Percentiles rank a stretch among this genome's conserved stretches.
These are phyloP conservation scores for Nakazawaea holstii DNA, from an alignment of 805 yeast genomes.

Conservation along the genomic window DNA sequence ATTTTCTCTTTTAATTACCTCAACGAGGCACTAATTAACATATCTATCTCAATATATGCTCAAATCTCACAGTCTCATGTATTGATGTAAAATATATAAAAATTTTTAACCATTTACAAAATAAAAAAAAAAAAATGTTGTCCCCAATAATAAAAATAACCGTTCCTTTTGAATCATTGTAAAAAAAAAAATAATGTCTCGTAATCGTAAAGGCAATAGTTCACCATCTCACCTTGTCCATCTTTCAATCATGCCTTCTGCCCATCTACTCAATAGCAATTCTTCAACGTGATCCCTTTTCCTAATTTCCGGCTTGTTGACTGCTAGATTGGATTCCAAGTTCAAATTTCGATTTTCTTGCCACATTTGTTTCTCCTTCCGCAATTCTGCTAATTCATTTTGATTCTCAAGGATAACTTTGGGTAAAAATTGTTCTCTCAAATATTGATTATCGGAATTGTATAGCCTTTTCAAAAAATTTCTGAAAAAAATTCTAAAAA, in stretches of 20 bases:
- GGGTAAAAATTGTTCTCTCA: constrained; percentile 25
- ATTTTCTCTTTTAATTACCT: too few species aligned
- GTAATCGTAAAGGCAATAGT: not conserved
- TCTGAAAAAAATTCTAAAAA: constrained; percentile 25
- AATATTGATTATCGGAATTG: constrained; percentile 20
- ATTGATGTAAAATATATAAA: not conserved
- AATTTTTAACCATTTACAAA: not conserved
- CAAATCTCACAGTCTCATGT: not conserved
- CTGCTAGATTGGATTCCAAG: not conserved
- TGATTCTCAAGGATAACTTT: constrained; percentile 18
- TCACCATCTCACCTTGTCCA: constrained; percentile 8
- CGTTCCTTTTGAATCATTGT: not conserved
- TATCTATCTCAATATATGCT: too few species aligned
- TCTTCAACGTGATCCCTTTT: constrained; percentile 34
- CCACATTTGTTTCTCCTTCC: constrained; percentile 2
- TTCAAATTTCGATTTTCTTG: not conserved
- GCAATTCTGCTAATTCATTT: constrained; percentile 13
- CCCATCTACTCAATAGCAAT: constrained; percentile 43
- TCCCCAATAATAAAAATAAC: not conserved
- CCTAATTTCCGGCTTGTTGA: not conserved
- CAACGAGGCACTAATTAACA: too few species aligned
- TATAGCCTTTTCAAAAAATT: constrained; percentile 24
- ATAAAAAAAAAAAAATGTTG: not conserved
- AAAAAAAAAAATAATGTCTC: not conserved
- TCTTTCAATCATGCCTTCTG: constrained; percentile 28